Base-by-base conservation (phyloP, 2,329 filamentous ascomycete species). In the Onygena corvina region DNA sequence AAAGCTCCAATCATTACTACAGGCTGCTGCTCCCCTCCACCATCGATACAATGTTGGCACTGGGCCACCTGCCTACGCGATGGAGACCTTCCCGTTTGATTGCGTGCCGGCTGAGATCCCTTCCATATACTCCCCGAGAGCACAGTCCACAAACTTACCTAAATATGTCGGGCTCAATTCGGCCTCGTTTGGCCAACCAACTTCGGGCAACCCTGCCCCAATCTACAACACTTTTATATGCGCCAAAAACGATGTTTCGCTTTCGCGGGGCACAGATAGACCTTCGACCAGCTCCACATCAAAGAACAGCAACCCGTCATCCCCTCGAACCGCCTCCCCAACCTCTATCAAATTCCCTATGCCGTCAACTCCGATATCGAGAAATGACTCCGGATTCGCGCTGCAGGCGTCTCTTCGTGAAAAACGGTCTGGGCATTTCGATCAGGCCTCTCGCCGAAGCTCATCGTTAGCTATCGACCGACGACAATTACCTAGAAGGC, bases 381-480 rank as follows among this genome's bases (percentile, higher is more conserved):
- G 88, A 12, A 93, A 84, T 60, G 92, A 98, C 62, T 95, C 90
- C 3, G 90, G 87, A 1, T 93, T 92, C 65, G 85, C 86, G 30
- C 72, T 94, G 50, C 83, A 89, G 54, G 80, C 85, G 14, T 94
- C 86, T 3, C 72, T 98, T 50, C 81, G 88, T 27, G 92, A 96
- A 68, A 98, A 96, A 71, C 80, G 90, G 47, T 96, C 92, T 2
- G 89, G 86, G 1, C 87, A 95, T 63, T 94, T 96, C 57, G 85
- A 92, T 59, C 79, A 83, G 50, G 67, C 73, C 56, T 84, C 84
- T n/a, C 79, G 89, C 52, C 80, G 90, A 56, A 95, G 89, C 69
- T 94, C 89, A n/a, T 94, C 89, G 1, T 93, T 94, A 66, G 86
- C 83, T 25, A 74, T 89, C 61, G 86, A 86, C 57, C 81, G 80